Evolutionary conservation across 2,329 filamentous ascomycete species (phyloP).

Genomic region (Aspergillus piperis): DNA sequence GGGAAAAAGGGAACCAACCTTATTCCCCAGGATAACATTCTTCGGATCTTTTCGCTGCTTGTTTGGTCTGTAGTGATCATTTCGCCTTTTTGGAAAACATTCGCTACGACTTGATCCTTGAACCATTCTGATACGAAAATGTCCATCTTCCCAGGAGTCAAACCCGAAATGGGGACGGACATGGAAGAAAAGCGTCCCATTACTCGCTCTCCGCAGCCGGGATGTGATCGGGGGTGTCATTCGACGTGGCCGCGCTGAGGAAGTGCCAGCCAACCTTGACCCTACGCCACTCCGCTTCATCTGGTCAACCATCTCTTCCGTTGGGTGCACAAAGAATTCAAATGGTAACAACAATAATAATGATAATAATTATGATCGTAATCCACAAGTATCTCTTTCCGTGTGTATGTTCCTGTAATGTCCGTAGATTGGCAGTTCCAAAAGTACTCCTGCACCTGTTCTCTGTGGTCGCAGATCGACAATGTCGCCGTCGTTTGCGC

Average conservation of each 20-base stretch:
- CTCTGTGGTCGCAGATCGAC: neutral
- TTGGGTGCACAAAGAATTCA: constrained; percentile 7
- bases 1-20: too few relatives aligned
- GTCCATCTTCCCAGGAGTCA: too few relatives aligned
- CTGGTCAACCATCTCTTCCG: constrained; percentile 4
- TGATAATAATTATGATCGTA: neutral
- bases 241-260: constrained; percentile 37
- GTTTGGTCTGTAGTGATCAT: too few relatives aligned
- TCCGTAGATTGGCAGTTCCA: neutral
- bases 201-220: constrained; percentile 14
- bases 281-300: constrained; percentile 21
- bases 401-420: neutral
- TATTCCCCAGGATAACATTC: too few relatives aligned
- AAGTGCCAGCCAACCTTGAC: constrained; percentile 22
- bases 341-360: neutral
- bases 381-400: neutral
- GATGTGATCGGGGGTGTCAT: constrained; percentile 25
- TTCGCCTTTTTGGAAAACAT: too few relatives aligned
- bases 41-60: too few relatives aligned
- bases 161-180: too few relatives aligned
- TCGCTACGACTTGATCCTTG: too few relatives aligned
- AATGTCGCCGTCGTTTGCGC: constrained; percentile 1
- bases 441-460: neutral
- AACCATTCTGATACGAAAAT: too few relatives aligned
- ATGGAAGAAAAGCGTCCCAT: neutral